Base-by-base conservation (phyloP, 2,329 filamentous ascomycete species). In the Fusarium sp. region DNA sequence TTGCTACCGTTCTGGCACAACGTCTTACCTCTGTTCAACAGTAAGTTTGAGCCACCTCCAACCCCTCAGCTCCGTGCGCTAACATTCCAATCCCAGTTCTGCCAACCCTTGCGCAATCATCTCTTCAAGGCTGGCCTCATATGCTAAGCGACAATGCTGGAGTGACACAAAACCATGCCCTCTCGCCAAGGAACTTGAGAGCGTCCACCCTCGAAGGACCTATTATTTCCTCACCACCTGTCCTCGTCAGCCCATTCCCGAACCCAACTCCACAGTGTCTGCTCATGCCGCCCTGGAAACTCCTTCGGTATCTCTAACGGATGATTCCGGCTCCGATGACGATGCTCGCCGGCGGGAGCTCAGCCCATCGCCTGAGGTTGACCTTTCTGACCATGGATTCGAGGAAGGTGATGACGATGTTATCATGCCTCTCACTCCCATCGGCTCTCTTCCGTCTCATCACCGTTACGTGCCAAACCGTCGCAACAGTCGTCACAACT, bases 201-300 rank as follows among this genome's bases (percentile, higher is more conserved):
- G 93, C 44, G 92, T 95, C 45, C 95, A 98, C 81, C 96, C 96
- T 26, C 93, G 95, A 80, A 94, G 96, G 82, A 95, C 97, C 51
- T 98, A 97, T 86, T 98, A 97, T 84, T 98, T 95, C 84, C 89
- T 99, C 68, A 97, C 94, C 42, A 97, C 93, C n/a, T 92, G 89
- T 78, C 91, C 93, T 51, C 93, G 92, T 79, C 94, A 95, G 80
- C 90, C 94, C 41, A 90, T 98, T 26, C 94, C 94, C 5, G 85
- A 82, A 61, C 70, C 79, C 42, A 77, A 74, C 87, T 77, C 77
- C 47, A 64, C 73, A 15, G 66, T 75, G 35, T 61, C 76, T 35
- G 66, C 70, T 35, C 74, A 67, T 45, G 66, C 76, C 45, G 84
- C 90, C 71, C 91, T 94, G 69, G 91, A 97, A 69, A 96, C 95